These are phyloP conservation scores for Venturia carpophila DNA, from an alignment of 2,329 filamentous ascomycete species.

Conservation along the genomic window DNA sequence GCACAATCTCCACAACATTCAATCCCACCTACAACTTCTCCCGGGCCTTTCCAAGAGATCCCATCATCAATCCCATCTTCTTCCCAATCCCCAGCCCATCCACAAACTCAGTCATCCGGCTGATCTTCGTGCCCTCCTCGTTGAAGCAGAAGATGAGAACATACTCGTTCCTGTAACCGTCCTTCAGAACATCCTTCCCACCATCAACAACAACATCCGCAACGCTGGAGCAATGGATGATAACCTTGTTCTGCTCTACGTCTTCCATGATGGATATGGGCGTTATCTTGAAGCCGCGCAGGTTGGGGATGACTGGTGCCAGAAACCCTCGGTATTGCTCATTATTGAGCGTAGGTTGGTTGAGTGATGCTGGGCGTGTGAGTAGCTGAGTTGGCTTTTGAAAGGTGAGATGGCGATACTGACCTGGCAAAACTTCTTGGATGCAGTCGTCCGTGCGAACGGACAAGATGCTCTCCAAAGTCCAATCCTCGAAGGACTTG, in stretches of 20 bases:
- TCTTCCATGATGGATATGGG: neutral
- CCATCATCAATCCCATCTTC: conserved; percentile 3
- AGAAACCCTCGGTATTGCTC: neutral
- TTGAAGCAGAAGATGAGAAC: neutral
- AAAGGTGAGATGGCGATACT: neutral
- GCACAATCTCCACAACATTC: neutral
- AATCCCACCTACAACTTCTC: neutral
- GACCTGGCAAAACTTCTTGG: neutral
- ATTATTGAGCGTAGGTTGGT: neutral
- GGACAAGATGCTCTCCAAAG: neutral
- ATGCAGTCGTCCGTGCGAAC: neutral
- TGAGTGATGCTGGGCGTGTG: neutral
- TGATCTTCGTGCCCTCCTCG: neutral
- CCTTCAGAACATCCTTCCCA: neutral
- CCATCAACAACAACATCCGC: neutral
- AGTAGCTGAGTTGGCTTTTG: neutral
- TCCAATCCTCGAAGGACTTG: neutral
- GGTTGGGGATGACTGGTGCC: neutral
- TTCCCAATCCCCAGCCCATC: neutral
- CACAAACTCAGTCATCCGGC: neutral
- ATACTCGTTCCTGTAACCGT: neutral
- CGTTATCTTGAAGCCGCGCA: neutral
- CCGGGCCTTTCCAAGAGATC: neutral
- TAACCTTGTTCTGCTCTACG: neutral
- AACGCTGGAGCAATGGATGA: neutral